Base-by-base conservation (phyloP, 1,139 yeast genomes). In the Yamadazyma songkhlaensis region DNA sequence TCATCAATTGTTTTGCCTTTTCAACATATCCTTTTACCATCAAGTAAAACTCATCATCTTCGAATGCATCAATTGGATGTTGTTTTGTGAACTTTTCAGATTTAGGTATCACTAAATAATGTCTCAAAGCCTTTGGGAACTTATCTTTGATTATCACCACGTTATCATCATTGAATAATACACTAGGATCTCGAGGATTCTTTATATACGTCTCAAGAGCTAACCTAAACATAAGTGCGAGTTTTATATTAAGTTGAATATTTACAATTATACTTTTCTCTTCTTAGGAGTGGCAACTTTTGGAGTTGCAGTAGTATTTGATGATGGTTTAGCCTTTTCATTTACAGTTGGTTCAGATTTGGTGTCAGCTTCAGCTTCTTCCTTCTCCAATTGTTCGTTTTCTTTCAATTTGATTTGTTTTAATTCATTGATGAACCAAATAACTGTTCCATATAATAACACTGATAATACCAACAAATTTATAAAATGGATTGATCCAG, bases 381-480 rank as follows among this genome's bases (percentile, higher is more conserved):
- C 48, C 9, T 39, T 37, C 20, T 41, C 44, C 36, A 54, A 42
- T 38, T 57, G 47, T 23, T 46, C 46, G 26, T 57, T 57, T 21
- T 44, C 40, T 42, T 60, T 50, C 39, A 57, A 47, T 58, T 81
- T 76, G 36, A 70, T 77, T 37, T 59, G 59, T 31, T 79, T 73
- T 43, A 89, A 61, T 59, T 92, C 97, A 12, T 59, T 58, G 15
- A 92, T 76, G 55, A 92, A 92, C 98, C 98, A 92, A 6, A 89
- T 76, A 39, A 90, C 83, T 0, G 88, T 72, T 0, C 70, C 84
- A 83, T 96, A 92, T 22, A 92, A 70, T 21, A 81, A 64, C 5
- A 75, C 44, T 0, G 97, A 83, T 39, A 92, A 78, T 12, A 81
- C 71, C 34, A 86, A 67, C 45, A 92, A 67, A 45, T 85, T 82